phyloP scores from a whole-genome alignment of 176 grass and related monocot species.

The Alopecurus myosuroides region DNA sequence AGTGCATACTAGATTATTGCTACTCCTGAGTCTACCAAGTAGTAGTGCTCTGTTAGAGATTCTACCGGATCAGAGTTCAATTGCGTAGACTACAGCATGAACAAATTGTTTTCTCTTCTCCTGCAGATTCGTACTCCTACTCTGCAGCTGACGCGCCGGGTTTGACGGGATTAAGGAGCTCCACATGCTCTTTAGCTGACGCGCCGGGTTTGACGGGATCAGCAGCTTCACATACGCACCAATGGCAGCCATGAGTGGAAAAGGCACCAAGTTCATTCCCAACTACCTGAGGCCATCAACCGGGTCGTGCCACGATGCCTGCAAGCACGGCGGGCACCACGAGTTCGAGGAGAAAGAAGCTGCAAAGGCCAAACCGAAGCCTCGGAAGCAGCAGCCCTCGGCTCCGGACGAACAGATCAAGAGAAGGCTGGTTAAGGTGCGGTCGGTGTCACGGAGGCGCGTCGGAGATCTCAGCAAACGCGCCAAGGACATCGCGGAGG shows the following conservation, averaged over 20 bases:
- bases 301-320: conserved; percentile 58
- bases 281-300: conserved; percentile 52
- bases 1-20: no score
- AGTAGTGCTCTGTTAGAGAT: background rate
- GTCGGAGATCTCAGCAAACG: conserved; percentile 25
- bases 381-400: conserved; percentile 17
- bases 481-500: background rate
- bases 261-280: background rate
- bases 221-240: background rate
- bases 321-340: conserved; percentile 58
- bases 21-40: no score
- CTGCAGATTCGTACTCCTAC: background rate
- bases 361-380: background rate
- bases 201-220: background rate
- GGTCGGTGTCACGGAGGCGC: conserved; percentile 36
- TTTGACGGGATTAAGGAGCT: no score
- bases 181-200: no score
- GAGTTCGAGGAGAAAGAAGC: conserved; percentile 24
- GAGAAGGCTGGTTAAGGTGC: conserved; percentile 26
- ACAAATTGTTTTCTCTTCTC: background rate
- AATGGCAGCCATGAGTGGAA: conserved; percentile 17
- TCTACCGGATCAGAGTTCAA: background rate
- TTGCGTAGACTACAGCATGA: background rate
- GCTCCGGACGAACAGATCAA: background rate
- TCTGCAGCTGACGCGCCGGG: background rate